phyloP scores from a whole-genome alignment of 805 yeast genomes.

The Phaffomyces antillensis region DNA sequence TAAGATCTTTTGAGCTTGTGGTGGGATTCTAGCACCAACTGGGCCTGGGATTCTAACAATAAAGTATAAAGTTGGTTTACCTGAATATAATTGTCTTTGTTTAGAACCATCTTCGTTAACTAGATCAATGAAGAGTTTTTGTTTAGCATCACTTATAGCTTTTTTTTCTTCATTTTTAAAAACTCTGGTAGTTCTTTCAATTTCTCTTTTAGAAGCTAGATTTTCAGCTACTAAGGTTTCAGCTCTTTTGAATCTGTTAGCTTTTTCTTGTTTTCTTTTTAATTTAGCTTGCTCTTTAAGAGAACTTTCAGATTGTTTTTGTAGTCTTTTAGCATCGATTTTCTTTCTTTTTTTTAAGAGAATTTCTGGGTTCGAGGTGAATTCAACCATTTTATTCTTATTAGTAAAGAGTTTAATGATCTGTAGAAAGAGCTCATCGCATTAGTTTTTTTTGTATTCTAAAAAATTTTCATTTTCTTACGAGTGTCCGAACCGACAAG shows the following conservation, averaged over 20 bases:
- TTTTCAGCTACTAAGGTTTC: conserved; percentile 65
- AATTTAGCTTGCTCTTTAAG: conserved; percentile 25
- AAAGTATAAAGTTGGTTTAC: conserved; percentile 47
- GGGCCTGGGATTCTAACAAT: conserved; percentile 65
- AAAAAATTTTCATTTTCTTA: too few species aligned
- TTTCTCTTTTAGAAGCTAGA: conserved; percentile 59
- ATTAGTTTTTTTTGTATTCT: background rate
- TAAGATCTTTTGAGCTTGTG: conserved; percentile 53
- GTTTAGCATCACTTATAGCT: conserved; percentile 21
- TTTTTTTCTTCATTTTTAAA: conserved; percentile 41
- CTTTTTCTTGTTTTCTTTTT: conserved; percentile 33
- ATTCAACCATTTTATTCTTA: conserved; percentile 23
- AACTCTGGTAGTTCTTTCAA: conserved; percentile 59
- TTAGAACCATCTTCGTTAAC: conserved; percentile 26
- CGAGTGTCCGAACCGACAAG: too few species aligned
- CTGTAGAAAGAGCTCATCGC: background rate
- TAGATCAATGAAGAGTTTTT: conserved; percentile 27
- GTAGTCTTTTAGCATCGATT: conserved; percentile 64
- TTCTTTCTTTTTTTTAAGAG: conserved; percentile 73
- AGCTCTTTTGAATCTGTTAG: conserved; percentile 50
- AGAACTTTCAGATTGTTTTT: conserved; percentile 47
- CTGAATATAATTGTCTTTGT: conserved; percentile 31
- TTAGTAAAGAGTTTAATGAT: background rate
- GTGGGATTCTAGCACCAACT: conserved; percentile 57
- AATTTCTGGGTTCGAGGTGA: conserved; percentile 69